These are phyloP conservation scores for Moniliella sp. DNA, from an alignment of 1,284 basidiomycete genomes.

Conservation along the genomic window DNA sequence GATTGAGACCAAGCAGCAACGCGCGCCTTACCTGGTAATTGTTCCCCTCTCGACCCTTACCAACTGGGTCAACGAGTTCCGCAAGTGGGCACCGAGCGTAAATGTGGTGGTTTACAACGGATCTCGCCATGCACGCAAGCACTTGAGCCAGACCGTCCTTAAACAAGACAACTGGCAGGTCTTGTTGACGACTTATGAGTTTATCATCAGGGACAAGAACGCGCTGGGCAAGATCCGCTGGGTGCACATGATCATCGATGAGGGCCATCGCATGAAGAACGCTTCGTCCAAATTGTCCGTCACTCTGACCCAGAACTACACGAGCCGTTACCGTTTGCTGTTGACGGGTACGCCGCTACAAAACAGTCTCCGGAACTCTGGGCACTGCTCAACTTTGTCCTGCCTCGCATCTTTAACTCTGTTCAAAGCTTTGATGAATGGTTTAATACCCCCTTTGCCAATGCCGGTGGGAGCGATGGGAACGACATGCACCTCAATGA, in stretches of 20 bases:
- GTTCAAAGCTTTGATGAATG: conserved; percentile 98
- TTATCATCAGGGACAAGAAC: conserved; percentile 34
- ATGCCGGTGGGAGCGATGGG: conserved; percentile 67
- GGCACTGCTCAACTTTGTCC: conserved; percentile 90
- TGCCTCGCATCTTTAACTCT: conserved; percentile 96
- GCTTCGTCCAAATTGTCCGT: conserved; percentile 81
- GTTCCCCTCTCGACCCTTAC: conserved; percentile 32
- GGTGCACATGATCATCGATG: conserved; percentile 34
- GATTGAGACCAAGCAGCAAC: conserved; percentile 33
- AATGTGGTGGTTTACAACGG: conserved; percentile 31
- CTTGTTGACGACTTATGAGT: conserved; percentile 32
- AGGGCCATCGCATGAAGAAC: conserved; percentile 97
- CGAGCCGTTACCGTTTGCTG: conserved; percentile 78
- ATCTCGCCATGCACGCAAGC: conserved; percentile 26
- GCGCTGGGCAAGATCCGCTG: conserved; percentile 33
- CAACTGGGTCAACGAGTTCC: conserved; percentile 34
- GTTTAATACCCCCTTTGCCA: conserved; percentile 99
- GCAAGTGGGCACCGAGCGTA: conserved; percentile 31
- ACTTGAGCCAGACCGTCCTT: conserved; percentile 36
- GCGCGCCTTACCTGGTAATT: conserved; percentile 32
- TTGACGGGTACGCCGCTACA: conserved; percentile 93
- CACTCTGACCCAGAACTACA: conserved; percentile 79
- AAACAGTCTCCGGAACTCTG: conserved; percentile 97
- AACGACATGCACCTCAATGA: conserved; percentile 74
- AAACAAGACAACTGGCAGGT: conserved; percentile 29